phyloP scores from a whole-genome alignment of 164 flowering plant genomes.

The Stephania cephalantha region DNA sequence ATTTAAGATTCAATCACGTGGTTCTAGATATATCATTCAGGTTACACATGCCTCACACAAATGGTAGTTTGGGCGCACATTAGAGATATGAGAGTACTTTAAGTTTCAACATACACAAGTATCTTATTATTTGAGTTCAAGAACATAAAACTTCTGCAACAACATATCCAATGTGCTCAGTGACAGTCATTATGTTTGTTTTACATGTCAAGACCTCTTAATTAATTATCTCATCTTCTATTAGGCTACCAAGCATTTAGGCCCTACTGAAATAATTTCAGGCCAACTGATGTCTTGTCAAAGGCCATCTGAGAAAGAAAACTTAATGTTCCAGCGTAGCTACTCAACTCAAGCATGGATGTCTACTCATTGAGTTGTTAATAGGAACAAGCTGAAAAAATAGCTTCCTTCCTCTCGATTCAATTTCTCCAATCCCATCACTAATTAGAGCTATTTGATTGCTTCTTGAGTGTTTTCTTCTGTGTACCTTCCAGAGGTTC shows the following conservation, averaged over 20 bases:
- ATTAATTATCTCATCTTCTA: too few relatives aligned
- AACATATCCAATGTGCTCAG: background rate
- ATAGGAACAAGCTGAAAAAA: background rate
- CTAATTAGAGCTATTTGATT: too few relatives aligned
- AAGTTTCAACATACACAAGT: too few relatives aligned
- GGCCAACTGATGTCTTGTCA: too few relatives aligned
- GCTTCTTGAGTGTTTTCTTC: background rate
- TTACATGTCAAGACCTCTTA: background rate
- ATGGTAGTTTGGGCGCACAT: background rate
- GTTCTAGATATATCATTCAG: background rate
- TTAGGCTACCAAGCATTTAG: too few relatives aligned
- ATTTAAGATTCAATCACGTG: background rate
- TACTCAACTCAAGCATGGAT: background rate
- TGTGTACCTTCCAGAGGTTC: too few relatives aligned
- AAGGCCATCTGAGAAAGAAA: too few relatives aligned
- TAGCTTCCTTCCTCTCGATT: background rate
- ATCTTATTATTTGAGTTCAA: too few relatives aligned
- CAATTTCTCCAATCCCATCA: background rate
- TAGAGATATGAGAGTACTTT: too few relatives aligned
- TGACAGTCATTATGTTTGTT: background rate
- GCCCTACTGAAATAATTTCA: too few relatives aligned
- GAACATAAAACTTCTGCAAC: background rate
- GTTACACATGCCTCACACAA: background rate
- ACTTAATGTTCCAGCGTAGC: too few relatives aligned
- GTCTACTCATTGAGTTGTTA: background rate